phyloP scores from a whole-genome alignment of 2,329 filamentous ascomycete species.

The Amylocarpus encephaloides region DNA sequence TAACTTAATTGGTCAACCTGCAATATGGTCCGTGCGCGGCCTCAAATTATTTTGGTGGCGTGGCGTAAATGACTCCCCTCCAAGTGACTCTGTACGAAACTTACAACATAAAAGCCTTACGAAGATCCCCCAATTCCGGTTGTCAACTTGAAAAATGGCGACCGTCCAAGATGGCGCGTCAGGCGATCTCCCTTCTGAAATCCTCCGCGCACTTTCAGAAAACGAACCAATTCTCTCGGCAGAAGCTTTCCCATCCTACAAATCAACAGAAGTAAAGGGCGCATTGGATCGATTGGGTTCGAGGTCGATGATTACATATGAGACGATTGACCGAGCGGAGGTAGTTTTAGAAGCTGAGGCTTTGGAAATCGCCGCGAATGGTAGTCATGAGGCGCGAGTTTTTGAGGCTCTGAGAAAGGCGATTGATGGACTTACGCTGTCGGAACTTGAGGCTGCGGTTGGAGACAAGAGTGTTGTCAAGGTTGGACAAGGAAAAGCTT shows the following conservation, averaged over 20 bases:
- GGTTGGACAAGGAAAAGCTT: conserved; percentile 90
- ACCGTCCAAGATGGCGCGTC: conserved; percentile 35
- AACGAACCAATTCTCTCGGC: conserved; percentile 60
- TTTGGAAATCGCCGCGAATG: conserved; percentile 63
- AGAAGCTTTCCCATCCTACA: conserved; percentile 60
- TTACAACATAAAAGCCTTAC: conserved; percentile 2
- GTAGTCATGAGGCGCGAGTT: conserved; percentile 77
- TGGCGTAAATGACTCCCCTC: conserved; percentile 3
- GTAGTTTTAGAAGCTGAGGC: conserved; percentile 69
- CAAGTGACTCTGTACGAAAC: neutral
- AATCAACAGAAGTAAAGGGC: conserved; percentile 70
- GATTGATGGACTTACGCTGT: conserved; percentile 74
- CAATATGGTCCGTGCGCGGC: neutral
- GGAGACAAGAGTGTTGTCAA: conserved; percentile 69
- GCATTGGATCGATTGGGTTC: conserved; percentile 80
- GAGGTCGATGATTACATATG: conserved; percentile 80
- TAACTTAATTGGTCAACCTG: neutral
- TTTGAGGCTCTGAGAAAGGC: conserved; percentile 67
- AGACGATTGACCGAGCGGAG: conserved; percentile 75
- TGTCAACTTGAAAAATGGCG: conserved; percentile 35
- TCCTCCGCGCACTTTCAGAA: conserved; percentile 60
- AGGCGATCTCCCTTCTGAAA: conserved; percentile 53
- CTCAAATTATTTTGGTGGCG: conserved; percentile 3
- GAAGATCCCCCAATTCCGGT: conserved; percentile 9
- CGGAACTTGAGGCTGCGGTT: conserved; percentile 62